These are phyloP conservation scores for Rhinocladiella mackenziei DNA, from an alignment of 2,329 filamentous ascomycete species.

Conservation along the genomic window DNA sequence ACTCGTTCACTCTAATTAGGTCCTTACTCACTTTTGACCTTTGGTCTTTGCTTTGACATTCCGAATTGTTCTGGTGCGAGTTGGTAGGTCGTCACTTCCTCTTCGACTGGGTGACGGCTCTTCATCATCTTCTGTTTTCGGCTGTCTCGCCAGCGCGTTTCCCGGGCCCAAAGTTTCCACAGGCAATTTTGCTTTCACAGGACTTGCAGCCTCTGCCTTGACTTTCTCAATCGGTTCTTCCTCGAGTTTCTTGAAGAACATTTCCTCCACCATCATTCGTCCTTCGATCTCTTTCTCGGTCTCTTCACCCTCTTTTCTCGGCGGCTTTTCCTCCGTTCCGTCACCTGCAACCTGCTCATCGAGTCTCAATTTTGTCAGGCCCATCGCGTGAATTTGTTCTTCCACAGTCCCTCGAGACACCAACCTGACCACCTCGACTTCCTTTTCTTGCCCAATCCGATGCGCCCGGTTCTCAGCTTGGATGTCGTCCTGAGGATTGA, in stretches of 20 bases:
- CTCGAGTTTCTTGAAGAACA: slow-evolving; percentile 45
- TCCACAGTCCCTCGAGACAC: slow-evolving; percentile 81
- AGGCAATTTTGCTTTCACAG: slow-evolving; percentile 8
- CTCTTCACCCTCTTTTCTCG: slow-evolving; percentile 19
- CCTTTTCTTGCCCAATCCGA: slow-evolving; percentile 82
- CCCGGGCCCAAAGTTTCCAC: not conserved
- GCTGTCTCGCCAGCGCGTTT: too few relatives aligned
- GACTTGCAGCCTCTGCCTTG: slow-evolving; percentile 19
- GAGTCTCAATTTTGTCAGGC: slow-evolving; percentile 86
- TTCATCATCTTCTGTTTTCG: not conserved
- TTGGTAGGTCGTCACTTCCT: slow-evolving; percentile 10
- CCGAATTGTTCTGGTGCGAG: slow-evolving; percentile 2
- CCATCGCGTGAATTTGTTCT: slow-evolving; percentile 86
- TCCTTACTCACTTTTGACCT: too few relatives aligned
- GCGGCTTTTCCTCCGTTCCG: slow-evolving; percentile 36
- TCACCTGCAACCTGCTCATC: slow-evolving; percentile 69
- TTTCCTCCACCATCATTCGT: slow-evolving; percentile 47
- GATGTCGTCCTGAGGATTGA: slow-evolving; percentile 97
- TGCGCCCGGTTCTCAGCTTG: slow-evolving; percentile 97
- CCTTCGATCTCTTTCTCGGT: slow-evolving; percentile 46
- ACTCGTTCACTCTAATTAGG: too few relatives aligned
- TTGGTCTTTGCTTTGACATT: slow-evolving; percentile 40
- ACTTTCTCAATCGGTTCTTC: slow-evolving; percentile 20
- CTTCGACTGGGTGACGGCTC: not conserved
- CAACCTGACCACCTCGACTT: slow-evolving; percentile 85